A percentile compares a stretch with the other conserved stretches of the same genome.
phyloP scores from a whole-genome alignment of 768 basidiomycete genomes.

The Lactarius indigo region DNA sequence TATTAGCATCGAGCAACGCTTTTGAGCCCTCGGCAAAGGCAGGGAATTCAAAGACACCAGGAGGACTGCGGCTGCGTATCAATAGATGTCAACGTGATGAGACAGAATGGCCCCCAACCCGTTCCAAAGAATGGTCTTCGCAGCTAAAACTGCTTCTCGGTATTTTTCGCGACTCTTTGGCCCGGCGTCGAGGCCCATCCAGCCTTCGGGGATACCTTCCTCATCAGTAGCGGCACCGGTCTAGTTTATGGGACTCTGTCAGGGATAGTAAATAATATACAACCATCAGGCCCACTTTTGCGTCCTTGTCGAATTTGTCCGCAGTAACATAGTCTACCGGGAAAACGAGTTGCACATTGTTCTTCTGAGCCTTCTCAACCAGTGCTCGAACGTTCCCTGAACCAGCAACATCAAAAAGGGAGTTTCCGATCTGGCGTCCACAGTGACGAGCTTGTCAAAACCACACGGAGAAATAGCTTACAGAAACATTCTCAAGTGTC shows the following conservation, averaged over 20 bases:
- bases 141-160: constrained; percentile 71
- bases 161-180: constrained; percentile 79
- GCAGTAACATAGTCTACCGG: constrained; percentile 93
- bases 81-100: not conserved
- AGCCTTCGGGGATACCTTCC: constrained; percentile 86
- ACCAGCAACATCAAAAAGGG: constrained; percentile 88
- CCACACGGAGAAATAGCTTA: constrained; percentile 34
- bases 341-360: constrained; percentile 92
- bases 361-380: constrained; percentile 87
- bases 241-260: constrained; percentile 36
- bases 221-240: constrained; percentile 71
- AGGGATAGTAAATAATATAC: not conserved
- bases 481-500: constrained; percentile 73
- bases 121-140: constrained; percentile 98
- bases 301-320: constrained; percentile 93
- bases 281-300: constrained; percentile 49
- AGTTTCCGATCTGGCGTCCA: constrained; percentile 75
- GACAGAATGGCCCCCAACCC: constrained; percentile 48
- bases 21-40: constrained; percentile 85
- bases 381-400: constrained; percentile 79
- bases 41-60: constrained; percentile 97
- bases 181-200: constrained; percentile 95
- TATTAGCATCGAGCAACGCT: constrained; percentile 75
- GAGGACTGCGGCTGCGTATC: constrained; percentile 55
- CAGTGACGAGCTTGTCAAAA: not conserved